Evolutionary conservation across 2,329 filamentous ascomycete species (phyloP).

Genomic region (Pseudogymnoascus sp.): DNA sequence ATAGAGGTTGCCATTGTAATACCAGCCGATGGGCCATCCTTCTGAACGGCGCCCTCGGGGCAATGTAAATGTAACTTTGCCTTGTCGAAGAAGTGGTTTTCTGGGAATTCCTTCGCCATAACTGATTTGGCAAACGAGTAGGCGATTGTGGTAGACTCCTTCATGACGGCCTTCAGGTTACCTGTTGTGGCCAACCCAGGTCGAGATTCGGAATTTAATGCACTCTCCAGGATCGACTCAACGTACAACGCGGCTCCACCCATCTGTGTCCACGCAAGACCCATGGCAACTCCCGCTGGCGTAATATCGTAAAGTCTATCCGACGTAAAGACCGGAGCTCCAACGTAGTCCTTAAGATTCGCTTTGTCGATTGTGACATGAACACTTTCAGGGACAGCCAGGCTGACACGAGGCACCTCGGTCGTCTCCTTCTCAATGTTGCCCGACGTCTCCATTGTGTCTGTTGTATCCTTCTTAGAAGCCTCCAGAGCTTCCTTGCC

Average conservation of each 20-base stretch:
- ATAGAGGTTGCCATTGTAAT: slow-evolving; percentile 98
- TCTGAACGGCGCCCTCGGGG: slow-evolving; percentile 89
- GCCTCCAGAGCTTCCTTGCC: slow-evolving; percentile 71
- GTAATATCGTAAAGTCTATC: slow-evolving; percentile 92
- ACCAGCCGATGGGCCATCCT: slow-evolving; percentile 87
- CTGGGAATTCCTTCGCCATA: slow-evolving; percentile 75
- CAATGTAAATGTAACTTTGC: slow-evolving; percentile 94
- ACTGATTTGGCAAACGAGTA: slow-evolving; percentile 93
- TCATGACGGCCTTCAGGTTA: slow-evolving; percentile 95
- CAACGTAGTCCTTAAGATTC: slow-evolving; percentile 93
- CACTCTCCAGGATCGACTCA: slow-evolving; percentile 86
- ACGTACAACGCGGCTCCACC: slow-evolving; percentile 95
- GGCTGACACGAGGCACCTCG: slow-evolving; percentile 61
- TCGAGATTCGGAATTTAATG: slow-evolving; percentile 63
- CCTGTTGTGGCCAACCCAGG: slow-evolving; percentile 85
- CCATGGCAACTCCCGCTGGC: slow-evolving; percentile 93
- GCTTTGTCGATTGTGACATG: slow-evolving; percentile 81
- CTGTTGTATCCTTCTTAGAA: slow-evolving; percentile 55
- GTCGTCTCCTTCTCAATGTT: slow-evolving; percentile 49
- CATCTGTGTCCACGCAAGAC: slow-evolving; percentile 95
- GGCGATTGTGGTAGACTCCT: slow-evolving; percentile 89
- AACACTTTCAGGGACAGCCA: slow-evolving; percentile 79
- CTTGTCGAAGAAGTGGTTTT: slow-evolving; percentile 94
- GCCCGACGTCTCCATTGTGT: slow-evolving; percentile 53
- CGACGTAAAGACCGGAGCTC: slow-evolving; percentile 88